Percentiles rank a stretch among this genome's conserved stretches.
phyloP scores from a whole-genome alignment of 2,329 filamentous ascomycete species.

The Chalara sp. region DNA sequence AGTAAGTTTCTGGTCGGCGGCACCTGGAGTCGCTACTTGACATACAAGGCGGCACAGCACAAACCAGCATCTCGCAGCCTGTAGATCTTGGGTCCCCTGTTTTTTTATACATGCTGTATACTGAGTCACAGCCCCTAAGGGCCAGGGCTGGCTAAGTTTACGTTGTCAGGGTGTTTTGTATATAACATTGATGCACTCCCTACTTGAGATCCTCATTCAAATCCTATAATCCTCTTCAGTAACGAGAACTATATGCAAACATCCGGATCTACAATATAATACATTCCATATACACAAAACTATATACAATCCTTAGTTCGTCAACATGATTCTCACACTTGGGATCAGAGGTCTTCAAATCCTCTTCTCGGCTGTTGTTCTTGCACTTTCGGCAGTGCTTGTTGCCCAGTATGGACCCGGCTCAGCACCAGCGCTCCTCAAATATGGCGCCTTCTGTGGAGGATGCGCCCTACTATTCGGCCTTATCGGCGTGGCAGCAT shows the following conservation, averaged over 20 bases:
- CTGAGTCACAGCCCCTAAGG: too few species aligned
- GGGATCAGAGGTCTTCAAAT: conserved; percentile 15
- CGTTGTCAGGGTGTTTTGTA: too few species aligned
- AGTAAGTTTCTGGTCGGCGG: too few species aligned
- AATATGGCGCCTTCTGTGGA: conserved; percentile 23
- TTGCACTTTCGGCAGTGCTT: conserved; percentile 18
- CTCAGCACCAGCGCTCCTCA: conserved; percentile 11
- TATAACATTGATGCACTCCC: too few species aligned
- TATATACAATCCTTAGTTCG: neutral
- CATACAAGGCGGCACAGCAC: too few species aligned
- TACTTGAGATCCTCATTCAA: neutral
- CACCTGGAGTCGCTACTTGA: too few species aligned
- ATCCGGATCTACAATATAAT: neutral
- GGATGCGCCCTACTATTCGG: conserved; percentile 16
- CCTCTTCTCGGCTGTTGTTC: conserved; percentile 17
- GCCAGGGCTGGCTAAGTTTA: too few species aligned
- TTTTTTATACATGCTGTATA: too few species aligned
- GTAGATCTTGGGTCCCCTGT: too few species aligned
- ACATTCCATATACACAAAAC: neutral
- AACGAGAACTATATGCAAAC: neutral
- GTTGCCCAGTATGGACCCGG: conserved; percentile 18
- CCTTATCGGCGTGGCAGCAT: conserved; percentile 13
- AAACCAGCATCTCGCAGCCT: too few species aligned
- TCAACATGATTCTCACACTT: conserved; percentile 20
- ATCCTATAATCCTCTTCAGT: neutral